phyloP scores from a whole-genome alignment of 2,329 filamentous ascomycete genomes.

The Teratosphaeria zuluensis region DNA sequence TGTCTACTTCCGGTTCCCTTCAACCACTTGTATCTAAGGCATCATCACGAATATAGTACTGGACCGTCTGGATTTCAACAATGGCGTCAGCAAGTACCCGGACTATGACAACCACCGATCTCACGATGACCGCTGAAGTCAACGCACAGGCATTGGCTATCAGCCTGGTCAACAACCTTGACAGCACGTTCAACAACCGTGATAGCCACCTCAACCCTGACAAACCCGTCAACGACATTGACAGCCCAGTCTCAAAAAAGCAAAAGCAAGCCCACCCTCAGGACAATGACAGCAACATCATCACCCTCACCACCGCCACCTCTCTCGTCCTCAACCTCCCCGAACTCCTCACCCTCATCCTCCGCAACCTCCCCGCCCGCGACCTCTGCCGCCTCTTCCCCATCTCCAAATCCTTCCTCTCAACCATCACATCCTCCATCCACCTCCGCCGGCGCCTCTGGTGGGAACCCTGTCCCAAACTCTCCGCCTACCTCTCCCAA shows the following conservation, averaged over 20 bases:
- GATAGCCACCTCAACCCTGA: too few relatives aligned
- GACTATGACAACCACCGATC: background rate
- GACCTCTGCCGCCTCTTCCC: background rate
- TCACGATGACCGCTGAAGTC: background rate
- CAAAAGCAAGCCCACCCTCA: background rate
- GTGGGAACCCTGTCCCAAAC: background rate
- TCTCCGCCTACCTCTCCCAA: background rate
- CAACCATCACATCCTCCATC: background rate
- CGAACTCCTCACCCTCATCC: constrained; percentile 1
- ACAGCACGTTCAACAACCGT: background rate
- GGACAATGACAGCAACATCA: background rate
- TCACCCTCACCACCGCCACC: background rate
- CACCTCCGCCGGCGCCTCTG: background rate
- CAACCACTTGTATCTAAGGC: background rate
- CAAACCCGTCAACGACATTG: too few relatives aligned
- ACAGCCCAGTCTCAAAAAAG: background rate
- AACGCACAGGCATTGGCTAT: background rate
- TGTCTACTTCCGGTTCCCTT: background rate
- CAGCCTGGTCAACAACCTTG: background rate
- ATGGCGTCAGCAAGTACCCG: background rate
- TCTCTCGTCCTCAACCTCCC: background rate
- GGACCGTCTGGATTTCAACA: background rate
- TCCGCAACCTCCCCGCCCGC: background rate
- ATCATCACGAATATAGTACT: background rate
- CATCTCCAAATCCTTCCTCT: background rate